Evolutionary conservation across 2,329 filamentous ascomycete species (phyloP).

Genomic region (Fusarium begoniae): DNA sequence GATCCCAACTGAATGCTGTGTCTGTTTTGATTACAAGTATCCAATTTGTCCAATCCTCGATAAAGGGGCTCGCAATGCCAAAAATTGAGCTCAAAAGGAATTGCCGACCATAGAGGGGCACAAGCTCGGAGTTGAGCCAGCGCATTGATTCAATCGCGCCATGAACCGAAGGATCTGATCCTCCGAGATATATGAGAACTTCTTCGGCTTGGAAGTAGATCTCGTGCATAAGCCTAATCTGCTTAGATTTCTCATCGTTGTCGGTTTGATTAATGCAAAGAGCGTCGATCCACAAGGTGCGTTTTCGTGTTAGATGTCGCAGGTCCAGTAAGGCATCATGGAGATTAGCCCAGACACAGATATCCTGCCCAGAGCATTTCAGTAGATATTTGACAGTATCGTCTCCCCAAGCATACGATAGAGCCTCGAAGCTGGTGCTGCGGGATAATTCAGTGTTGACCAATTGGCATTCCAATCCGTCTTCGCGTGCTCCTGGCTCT

Average conservation of each 20-base stretch:
- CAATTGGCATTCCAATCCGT: not conserved
- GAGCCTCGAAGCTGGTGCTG: not conserved
- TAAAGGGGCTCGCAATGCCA: fast-evolving
- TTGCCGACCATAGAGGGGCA: fast-evolving
- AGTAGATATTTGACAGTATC: too few relatives aligned
- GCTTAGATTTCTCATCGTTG: fast-evolving
- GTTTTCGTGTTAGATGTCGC: not conserved
- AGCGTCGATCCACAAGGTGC: not conserved
- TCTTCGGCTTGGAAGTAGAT: not conserved
- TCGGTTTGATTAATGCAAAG: not conserved
- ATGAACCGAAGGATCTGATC: fast-evolving
- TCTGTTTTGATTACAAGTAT: too few relatives aligned
- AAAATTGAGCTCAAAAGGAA: fast-evolving
- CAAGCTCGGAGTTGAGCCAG: not conserved
- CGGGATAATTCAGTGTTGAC: not conserved
- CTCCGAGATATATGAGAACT: not conserved
- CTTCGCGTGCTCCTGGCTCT: not conserved
- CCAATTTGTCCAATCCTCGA: not conserved
- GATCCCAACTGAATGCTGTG: fast-evolving
- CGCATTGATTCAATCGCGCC: fast-evolving
- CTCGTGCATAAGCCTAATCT: not conserved
- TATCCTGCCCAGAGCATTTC: fast-evolving
- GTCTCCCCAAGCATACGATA: not conserved
- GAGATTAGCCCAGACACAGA: fast-evolving
- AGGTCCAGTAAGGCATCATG: not conserved